These are phyloP conservation scores for Populus pruinosa DNA, from an alignment of 345 rosid genomes.

Conservation along the genomic window DNA sequence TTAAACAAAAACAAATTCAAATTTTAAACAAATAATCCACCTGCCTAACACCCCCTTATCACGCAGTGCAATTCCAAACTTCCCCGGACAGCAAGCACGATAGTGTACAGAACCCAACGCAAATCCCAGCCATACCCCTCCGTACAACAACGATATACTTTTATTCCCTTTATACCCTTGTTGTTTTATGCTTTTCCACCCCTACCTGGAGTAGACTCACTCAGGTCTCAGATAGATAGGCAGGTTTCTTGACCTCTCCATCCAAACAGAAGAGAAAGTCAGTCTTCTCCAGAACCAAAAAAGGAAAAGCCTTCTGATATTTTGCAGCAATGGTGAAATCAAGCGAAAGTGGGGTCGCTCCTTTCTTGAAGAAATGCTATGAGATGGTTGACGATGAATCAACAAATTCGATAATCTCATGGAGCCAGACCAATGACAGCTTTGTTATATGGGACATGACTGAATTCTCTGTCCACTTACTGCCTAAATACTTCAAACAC, in stretches of 20 bases:
- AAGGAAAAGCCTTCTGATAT: background rate
- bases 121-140: background rate
- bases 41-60: too few relatives aligned
- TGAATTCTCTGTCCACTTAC: constrained; percentile 56
- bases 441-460: constrained; percentile 64
- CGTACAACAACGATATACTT: background rate
- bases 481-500: constrained; percentile 80
- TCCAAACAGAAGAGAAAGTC: background rate
- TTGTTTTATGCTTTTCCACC: background rate
- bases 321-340: constrained; percentile 49
- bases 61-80: background rate
- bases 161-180: constrained; percentile 8
- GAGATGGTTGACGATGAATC: constrained; percentile 80
- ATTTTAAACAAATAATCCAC: too few relatives aligned
- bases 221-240: background rate
- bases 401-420: constrained; percentile 58
- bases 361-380: constrained; percentile 78
- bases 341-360: constrained; percentile 50
- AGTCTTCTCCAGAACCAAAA: background rate
- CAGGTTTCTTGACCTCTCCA: background rate
- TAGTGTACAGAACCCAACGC: background rate
- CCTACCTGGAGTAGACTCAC: background rate
- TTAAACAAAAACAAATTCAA: too few relatives aligned
- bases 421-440: constrained; percentile 47
- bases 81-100: background rate